phyloP scores from a whole-genome alignment of 148 eudicot genomes.

The Chenopodium formosanum region DNA sequence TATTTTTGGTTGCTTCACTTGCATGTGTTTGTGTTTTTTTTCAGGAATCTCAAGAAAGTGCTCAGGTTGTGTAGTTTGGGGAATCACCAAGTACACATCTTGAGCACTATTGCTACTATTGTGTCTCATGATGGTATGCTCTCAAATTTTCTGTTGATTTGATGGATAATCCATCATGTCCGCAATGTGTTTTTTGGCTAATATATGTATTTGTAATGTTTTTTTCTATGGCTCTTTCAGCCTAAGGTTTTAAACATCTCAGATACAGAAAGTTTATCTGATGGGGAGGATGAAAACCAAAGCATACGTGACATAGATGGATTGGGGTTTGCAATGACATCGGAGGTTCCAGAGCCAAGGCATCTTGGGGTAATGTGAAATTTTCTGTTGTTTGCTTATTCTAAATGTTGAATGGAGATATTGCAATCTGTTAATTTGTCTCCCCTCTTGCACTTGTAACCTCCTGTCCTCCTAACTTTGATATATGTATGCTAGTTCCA shows the following conservation, averaged over 20 bases:
- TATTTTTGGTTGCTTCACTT: not conserved
- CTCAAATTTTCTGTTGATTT: not conserved
- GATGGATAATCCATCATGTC: not conserved
- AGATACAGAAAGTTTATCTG: conserved; percentile 35
- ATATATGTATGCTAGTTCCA: not conserved
- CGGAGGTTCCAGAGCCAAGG: conserved; percentile 31
- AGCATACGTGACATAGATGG: conserved; percentile 41
- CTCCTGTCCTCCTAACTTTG: not conserved
- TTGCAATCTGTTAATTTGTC: not conserved
- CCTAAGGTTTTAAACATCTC: conserved; percentile 27
- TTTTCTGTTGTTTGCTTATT: not conserved
- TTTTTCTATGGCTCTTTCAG: conserved; percentile 5
- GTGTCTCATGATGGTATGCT: conserved; percentile 24
- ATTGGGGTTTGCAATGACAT: conserved; percentile 35
- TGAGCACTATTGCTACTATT: conserved; percentile 14
- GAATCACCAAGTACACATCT: not conserved
- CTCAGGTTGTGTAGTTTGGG: conserved; percentile 1
- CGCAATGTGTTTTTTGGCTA: not conserved
- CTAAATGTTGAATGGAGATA: not conserved
- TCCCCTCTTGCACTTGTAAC: not conserved
- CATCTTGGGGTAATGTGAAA: conserved; percentile 42
- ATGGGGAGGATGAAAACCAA: conserved; percentile 26
- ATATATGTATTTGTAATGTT: not conserved
- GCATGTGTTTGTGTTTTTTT: not conserved
- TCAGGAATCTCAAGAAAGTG: not conserved